A percentile compares a stretch with the other conserved stretches of the same genome.
Conservation (phyloP, 306 rosid species). For the Quercus variabilis region DNA sequence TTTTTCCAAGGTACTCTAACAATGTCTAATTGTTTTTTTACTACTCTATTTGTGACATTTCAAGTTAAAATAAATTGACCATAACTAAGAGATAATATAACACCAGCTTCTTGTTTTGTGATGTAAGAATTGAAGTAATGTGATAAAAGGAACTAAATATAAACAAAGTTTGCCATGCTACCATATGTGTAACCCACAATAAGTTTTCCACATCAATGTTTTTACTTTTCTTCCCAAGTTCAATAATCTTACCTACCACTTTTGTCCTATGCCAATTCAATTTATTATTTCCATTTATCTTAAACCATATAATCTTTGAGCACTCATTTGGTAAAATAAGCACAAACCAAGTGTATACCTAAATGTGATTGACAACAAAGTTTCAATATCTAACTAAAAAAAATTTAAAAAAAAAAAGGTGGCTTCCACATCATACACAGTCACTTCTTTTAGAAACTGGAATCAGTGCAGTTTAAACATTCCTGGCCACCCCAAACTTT, state of each 20-base stretch:
- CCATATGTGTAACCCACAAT: background rate
- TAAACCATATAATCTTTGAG: background rate
- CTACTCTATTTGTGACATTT: no score
- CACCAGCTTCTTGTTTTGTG: no score
- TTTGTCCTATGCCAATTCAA: background rate
- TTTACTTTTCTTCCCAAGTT: background rate
- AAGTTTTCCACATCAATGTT: background rate
- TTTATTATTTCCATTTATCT: background rate
- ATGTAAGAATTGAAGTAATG: no score
- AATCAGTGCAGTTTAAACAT: background rate
- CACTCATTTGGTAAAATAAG: background rate
- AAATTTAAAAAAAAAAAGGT: slow-evolving; percentile 4
- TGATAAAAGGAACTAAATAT: no score
- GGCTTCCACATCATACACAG: slow-evolving; percentile 35
- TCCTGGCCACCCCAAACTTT: background rate
- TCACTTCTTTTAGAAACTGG: slow-evolving; percentile 1
- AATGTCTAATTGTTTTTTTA: no score
- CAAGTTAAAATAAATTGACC: no score
- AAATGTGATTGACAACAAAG: background rate
- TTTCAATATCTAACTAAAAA: background rate
- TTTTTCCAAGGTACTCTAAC: no score
- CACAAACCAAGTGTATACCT: background rate
- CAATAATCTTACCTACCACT: background rate
- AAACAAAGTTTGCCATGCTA: no score
- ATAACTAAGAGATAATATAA: no score